A percentile compares a stretch with the other conserved stretches of the same genome.
Conservation (phyloP, 164 flowering plant genomes). For the Magnolia officinalis region DNA sequence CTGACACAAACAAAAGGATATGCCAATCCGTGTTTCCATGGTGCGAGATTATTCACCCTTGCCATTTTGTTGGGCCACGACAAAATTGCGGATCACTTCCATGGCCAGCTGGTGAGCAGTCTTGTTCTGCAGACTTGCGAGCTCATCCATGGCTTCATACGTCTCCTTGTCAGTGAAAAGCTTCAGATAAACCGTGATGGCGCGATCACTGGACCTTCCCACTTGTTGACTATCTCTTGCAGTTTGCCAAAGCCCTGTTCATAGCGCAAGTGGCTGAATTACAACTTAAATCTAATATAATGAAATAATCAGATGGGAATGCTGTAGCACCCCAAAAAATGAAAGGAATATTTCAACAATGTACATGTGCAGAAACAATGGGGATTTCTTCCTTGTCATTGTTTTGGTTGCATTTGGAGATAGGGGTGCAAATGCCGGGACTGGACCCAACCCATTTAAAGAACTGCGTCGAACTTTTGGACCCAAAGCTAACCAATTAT, state of each 20-base stretch:
- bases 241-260: conserved; percentile 88
- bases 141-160: conserved; percentile 22
- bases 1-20: too few species aligned
- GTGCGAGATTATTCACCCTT: conserved; percentile 33
- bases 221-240: conserved; percentile 64
- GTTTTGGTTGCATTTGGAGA: not conserved
- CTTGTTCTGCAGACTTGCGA: conserved; percentile 65
- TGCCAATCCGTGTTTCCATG: too few species aligned
- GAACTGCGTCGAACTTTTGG: too few species aligned
- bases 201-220: conserved; percentile 52
- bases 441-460: too few species aligned
- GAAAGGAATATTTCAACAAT: not conserved
- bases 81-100: conserved; percentile 74
- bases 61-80: conserved; percentile 74
- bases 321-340: not conserved
- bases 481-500: too few species aligned
- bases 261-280: not conserved
- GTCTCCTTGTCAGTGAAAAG: conserved; percentile 37
- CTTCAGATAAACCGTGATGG: conserved; percentile 50
- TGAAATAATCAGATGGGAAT: too few species aligned
- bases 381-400: too few species aligned
- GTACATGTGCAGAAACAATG: not conserved
- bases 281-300: not conserved
- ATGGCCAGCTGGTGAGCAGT: conserved; percentile 77
- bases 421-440: not conserved